Percentiles rank a stretch among this genome's conserved stretches.
These are phyloP conservation scores for Erodium trifolium DNA, from an alignment of 441 rosid species.

Conservation along the genomic window DNA sequence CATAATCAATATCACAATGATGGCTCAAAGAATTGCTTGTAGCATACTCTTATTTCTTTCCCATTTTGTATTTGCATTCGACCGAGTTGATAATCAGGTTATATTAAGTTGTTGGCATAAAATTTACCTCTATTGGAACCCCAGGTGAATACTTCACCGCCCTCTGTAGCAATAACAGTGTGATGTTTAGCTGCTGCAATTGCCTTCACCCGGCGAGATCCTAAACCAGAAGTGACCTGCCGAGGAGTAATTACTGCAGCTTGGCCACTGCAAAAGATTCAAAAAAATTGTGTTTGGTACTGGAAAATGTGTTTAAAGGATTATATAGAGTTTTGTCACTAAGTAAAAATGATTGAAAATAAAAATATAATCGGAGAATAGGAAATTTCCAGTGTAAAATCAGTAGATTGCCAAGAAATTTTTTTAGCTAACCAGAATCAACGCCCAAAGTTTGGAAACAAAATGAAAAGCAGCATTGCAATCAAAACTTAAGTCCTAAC, in stretches of 20 bases:
- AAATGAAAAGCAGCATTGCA: neutral
- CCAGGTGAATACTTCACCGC: slow-evolving; percentile 93
- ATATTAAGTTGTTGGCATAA: neutral
- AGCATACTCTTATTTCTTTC: neutral
- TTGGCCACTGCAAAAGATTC: slow-evolving; percentile 69
- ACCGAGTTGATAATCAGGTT: neutral
- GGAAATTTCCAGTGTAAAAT: neutral
- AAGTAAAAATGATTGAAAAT: neutral
- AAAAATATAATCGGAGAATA: neutral
- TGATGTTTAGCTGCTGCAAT: slow-evolving; percentile 99
- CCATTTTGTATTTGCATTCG: neutral
- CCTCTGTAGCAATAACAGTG: slow-evolving; percentile 84
- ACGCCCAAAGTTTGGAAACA: too few relatives aligned
- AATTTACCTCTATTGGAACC: slow-evolving; percentile 91
- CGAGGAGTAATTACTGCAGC: slow-evolving; percentile 99
- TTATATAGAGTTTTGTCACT: neutral
- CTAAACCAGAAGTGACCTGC: slow-evolving; percentile 76
- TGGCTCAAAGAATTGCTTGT: neutral
- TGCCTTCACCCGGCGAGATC: slow-evolving; percentile 77
- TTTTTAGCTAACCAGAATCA: neutral
- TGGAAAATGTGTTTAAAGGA: neutral
- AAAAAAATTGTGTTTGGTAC: slow-evolving; percentile 21
- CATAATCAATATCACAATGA: slow-evolving; percentile 7
- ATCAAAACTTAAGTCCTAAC: slow-evolving; percentile 5
- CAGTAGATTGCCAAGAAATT: neutral